phyloP scores from a whole-genome alignment of 2,329 filamentous ascomycete species.

The Claviceps africana region DNA sequence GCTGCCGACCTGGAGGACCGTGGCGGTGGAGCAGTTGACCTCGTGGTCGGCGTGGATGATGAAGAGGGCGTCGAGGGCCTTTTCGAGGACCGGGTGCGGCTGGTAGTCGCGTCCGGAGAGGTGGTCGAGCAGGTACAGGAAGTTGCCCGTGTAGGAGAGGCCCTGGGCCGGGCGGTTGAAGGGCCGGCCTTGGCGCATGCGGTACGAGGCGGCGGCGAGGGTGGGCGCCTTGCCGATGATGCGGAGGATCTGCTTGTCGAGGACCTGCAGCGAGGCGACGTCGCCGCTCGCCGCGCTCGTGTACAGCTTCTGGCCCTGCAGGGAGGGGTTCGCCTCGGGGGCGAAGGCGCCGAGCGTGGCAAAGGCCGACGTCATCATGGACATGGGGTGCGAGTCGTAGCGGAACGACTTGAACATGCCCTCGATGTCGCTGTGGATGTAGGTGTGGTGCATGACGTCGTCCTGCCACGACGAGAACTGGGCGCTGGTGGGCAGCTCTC shows the following conservation, averaged over 20 bases:
- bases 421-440: conserved; percentile 34
- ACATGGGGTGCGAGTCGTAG: conserved; percentile 38
- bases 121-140: conserved; percentile 39
- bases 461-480: conserved; percentile 29
- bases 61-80: conserved; percentile 37
- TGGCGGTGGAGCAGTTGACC: conserved; percentile 42
- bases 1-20: conserved; percentile 41
- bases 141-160: conserved; percentile 39
- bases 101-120: conserved; percentile 31
- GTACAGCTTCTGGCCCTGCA: conserved; percentile 35
- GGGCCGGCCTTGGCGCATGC: conserved; percentile 35
- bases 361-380: conserved; percentile 35
- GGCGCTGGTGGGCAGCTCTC: conserved; percentile 29
- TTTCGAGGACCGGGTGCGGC: conserved; percentile 35
- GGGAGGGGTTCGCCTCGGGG: conserved; percentile 35
- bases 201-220: conserved; percentile 35
- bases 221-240: conserved; percentile 38
- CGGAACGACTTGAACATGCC: conserved; percentile 36
- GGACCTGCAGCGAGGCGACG: conserved; percentile 24
- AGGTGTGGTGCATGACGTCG: conserved; percentile 37
- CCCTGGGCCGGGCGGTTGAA: conserved; percentile 35
- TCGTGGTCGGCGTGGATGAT: conserved; percentile 46
- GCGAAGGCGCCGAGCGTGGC: conserved; percentile 35
- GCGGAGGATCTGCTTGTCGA: conserved; percentile 38
- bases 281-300: conserved; percentile 29